Evolutionary conservation across 176 grass and related monocot species (phyloP).

Genomic region (Ensete glaucum): DNA sequence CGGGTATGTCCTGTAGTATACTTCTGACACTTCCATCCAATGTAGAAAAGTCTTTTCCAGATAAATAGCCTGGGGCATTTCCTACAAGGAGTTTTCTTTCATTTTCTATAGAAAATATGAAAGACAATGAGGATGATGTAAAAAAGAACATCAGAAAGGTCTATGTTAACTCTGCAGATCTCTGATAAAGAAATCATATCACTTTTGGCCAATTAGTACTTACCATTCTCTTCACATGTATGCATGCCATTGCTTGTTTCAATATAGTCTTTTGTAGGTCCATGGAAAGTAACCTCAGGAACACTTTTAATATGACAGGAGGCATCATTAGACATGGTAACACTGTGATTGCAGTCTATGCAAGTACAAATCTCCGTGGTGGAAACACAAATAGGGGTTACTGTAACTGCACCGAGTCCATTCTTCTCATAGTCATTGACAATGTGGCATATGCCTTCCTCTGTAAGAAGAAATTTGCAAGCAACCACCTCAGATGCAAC

Average conservation of each 20-base stretch:
- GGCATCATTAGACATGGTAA: not conserved
- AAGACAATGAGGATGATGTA: not conserved
- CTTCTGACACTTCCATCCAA: not conserved
- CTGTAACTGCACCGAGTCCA: not conserved
- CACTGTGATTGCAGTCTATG: not conserved
- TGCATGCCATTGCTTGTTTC: not conserved
- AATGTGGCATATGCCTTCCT: constrained; percentile 1
- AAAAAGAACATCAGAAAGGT: not conserved
- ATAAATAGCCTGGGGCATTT: not conserved
- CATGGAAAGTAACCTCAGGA: not conserved
- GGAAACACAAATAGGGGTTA: not conserved
- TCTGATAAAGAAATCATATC: not conserved
- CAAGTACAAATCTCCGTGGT: not conserved
- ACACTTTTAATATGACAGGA: not conserved
- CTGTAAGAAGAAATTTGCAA: not conserved
- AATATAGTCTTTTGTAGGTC: not conserved
- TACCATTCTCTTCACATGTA: not conserved
- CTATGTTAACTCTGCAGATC: not conserved
- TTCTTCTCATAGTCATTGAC: not conserved
- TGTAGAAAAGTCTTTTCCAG: not conserved
- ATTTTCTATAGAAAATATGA: not conserved
- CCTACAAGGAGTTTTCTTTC: not conserved
- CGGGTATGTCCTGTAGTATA: not conserved
- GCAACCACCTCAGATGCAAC: not conserved
- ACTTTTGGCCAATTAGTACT: not conserved